phyloP scores from a whole-genome alignment of 148 eudicot species.

The Silene uniflora region DNA sequence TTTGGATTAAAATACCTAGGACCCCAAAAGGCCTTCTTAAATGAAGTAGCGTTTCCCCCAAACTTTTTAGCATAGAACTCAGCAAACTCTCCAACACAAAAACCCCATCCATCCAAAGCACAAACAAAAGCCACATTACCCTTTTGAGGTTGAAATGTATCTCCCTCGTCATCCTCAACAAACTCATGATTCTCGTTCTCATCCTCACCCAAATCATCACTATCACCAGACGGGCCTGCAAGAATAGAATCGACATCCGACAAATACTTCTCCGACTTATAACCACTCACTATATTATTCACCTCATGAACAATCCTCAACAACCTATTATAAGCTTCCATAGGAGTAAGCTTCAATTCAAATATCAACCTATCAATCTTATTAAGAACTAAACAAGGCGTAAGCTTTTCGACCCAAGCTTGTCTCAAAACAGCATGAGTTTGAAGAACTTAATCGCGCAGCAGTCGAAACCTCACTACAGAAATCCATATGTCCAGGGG shows the following conservation, averaged over 20 bases:
- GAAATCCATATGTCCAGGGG: conserved; percentile 97
- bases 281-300: conserved; percentile 75
- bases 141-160: conserved; percentile 85
- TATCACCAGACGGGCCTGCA: conserved; percentile 35
- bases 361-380: conserved; percentile 88
- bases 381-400: conserved; percentile 84
- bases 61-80: conserved; percentile 71
- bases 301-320: conserved; percentile 89
- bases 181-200: conserved; percentile 49
- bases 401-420: conserved; percentile 93
- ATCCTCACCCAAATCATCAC: conserved; percentile 43
- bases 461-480: conserved; percentile 97
- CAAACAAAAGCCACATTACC: conserved; percentile 93
- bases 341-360: conserved; percentile 72
- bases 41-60: conserved; percentile 45
- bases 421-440: conserved; percentile 93
- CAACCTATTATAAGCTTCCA: conserved; percentile 74
- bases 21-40: conserved; percentile 76
- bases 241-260: conserved; percentile 91
- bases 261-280: conserved; percentile 82
- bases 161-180: conserved; percentile 83
- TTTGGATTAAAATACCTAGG: conserved; percentile 72
- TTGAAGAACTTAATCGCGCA: conserved; percentile 81
- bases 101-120: conserved; percentile 98
- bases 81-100: conserved; percentile 69